These are phyloP conservation scores for Skeletonema tropicum DNA, from an alignment of 108 stramenopile genomes.

Conservation along the genomic window DNA sequence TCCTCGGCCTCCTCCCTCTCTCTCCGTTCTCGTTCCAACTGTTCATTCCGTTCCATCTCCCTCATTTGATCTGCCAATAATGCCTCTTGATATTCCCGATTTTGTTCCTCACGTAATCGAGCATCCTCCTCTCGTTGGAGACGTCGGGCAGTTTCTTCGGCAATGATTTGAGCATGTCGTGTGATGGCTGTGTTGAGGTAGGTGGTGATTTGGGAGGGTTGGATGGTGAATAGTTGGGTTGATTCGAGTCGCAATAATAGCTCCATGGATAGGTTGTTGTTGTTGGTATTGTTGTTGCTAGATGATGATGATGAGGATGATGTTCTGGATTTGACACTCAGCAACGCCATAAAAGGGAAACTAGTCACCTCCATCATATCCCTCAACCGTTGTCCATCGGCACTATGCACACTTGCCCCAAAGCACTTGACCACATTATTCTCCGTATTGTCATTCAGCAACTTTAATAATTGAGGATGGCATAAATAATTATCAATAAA, in stretches of 20 bases:
- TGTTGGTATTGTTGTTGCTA: neutral
- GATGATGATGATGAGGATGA: neutral
- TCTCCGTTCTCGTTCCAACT: slow-evolving; percentile 50
- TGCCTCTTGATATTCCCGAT: slow-evolving; percentile 82
- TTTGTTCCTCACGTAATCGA: slow-evolving; percentile 75
- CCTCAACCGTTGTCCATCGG: slow-evolving; percentile 71
- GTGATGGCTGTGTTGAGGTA: slow-evolving; percentile 55
- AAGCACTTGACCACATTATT: slow-evolving; percentile 34
- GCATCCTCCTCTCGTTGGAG: slow-evolving; percentile 72
- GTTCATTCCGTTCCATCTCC: slow-evolving; percentile 38
- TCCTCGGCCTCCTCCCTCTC: slow-evolving; percentile 53
- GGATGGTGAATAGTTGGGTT: slow-evolving; percentile 46
- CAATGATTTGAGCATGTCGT: slow-evolving; percentile 53
- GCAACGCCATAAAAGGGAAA: slow-evolving; percentile 72
- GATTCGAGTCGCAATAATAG: slow-evolving; percentile 70
- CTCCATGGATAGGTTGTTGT: slow-evolving; percentile 44
- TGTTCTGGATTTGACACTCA: slow-evolving; percentile 57
- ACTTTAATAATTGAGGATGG: slow-evolving; percentile 50
- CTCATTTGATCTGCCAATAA: slow-evolving; percentile 70
- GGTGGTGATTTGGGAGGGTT: slow-evolving; percentile 44
- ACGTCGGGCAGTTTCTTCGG: slow-evolving; percentile 58
- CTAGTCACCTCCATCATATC: slow-evolving; percentile 60
- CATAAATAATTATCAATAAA: slow-evolving; percentile 56
- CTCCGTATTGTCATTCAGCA: slow-evolving; percentile 37
- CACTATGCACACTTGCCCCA: slow-evolving; percentile 72